Evolutionary conservation across 345 rosid species (phyloP).

Genomic region (Hibiscus tridactylites): DNA sequence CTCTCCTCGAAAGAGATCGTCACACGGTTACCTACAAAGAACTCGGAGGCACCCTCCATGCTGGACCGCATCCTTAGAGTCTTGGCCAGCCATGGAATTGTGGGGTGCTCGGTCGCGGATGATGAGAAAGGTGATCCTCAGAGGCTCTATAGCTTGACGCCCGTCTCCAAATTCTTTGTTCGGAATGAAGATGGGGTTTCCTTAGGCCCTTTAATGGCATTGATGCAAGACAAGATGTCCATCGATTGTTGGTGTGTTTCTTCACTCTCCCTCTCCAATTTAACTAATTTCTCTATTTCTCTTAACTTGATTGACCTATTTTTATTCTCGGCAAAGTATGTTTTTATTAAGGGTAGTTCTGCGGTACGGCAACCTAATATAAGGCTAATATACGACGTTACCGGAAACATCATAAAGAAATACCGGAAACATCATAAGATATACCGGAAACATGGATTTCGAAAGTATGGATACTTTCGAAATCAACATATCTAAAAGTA

Average conservation of each 20-base stretch:
- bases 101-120: not conserved
- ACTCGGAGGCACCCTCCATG: not conserved
- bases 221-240: not conserved
- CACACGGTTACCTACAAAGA: not conserved
- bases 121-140: not conserved
- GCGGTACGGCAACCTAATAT: no score
- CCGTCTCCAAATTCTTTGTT: not conserved
- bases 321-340: no score
- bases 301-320: no score
- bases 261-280: not conserved
- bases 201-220: not conserved
- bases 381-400: no score
- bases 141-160: not conserved
- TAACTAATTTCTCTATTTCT: not conserved
- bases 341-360: no score
- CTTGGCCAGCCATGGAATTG: not conserved
- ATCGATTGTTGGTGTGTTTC: not conserved
- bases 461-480: no score
- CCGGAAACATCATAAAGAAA: no score
- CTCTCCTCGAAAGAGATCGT: constrained; percentile 30
- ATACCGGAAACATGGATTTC: no score
- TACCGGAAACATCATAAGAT: no score
- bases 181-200: not conserved
- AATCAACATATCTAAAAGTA: no score
- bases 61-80: not conserved